Conservation (phyloP, 2,329 filamentous ascomycete genomes). For the Chrysoporthe austroafricana region DNA sequence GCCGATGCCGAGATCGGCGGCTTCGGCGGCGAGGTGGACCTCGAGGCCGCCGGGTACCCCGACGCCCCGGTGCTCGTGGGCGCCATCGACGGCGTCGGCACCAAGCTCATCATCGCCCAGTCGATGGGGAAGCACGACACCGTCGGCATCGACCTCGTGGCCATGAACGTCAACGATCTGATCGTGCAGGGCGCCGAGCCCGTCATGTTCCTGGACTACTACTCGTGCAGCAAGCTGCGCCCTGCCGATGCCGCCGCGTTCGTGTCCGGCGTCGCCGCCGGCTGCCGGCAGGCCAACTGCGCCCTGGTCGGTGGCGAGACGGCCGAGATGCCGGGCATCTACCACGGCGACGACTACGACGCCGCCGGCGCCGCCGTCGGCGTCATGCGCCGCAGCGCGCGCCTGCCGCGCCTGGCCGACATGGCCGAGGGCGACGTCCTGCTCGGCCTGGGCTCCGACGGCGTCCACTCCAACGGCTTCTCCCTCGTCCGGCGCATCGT, state of each 20-base stretch:
- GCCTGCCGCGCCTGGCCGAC: conserved; percentile 74
- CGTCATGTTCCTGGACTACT: conserved; percentile 97
- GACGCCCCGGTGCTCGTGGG: conserved; percentile 83
- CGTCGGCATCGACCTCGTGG: conserved; percentile 94
- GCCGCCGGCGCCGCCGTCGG: conserved; percentile 89
- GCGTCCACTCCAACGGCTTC: conserved; percentile 96
- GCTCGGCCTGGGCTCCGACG: conserved; percentile 81
- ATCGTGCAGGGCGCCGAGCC: conserved; percentile 95
- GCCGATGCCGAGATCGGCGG: conserved; percentile 94
- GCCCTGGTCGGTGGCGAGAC: conserved; percentile 97
- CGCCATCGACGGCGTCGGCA: conserved; percentile 94
- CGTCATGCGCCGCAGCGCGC: conserved; percentile 69
- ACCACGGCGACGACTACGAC: conserved; percentile 86
- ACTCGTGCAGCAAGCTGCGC: conserved; percentile 87
- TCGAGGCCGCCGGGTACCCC: conserved; percentile 73
- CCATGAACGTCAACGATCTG: conserved; percentile 98
- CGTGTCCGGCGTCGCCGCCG: conserved; percentile 85
- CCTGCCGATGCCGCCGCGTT: conserved; percentile 80
- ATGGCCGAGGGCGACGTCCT: conserved; percentile 87
- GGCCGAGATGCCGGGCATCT: conserved; percentile 97
- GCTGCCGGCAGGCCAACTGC: conserved; percentile 83
- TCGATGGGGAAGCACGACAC: conserved; percentile 88
- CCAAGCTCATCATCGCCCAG: conserved; percentile 95
- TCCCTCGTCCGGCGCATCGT: conserved; percentile 93
- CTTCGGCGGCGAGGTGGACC: conserved; percentile 86